These are phyloP conservation scores for Calonectria montana DNA, from an alignment of 2,329 filamentous ascomycete species.

Conservation along the genomic window DNA sequence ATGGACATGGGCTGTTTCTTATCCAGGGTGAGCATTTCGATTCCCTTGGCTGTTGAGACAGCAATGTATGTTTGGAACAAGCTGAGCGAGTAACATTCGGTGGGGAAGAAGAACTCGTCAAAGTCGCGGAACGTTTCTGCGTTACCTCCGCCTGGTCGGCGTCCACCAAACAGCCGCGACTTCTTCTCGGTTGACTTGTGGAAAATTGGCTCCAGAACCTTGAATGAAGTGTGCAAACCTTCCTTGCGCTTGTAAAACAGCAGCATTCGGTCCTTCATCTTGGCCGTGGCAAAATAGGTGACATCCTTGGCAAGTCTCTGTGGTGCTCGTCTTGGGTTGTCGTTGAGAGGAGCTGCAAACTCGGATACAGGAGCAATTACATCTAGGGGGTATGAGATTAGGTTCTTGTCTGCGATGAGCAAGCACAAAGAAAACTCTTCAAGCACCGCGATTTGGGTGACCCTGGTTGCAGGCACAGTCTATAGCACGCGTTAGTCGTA, in stretches of 20 bases:
- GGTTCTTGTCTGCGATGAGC: constrained; percentile 88
- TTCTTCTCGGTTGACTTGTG: constrained; percentile 92
- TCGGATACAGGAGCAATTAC: constrained; percentile 76
- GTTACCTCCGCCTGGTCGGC: constrained; percentile 71
- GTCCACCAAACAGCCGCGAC: constrained; percentile 72
- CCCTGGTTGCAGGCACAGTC: constrained; percentile 80
- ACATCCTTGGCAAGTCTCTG: constrained; percentile 94
- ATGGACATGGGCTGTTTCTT: constrained; percentile 97
- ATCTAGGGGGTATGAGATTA: constrained; percentile 95
- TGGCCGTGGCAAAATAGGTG: constrained; percentile 93
- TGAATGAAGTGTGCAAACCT: constrained; percentile 92
- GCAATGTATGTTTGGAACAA: constrained; percentile 95
- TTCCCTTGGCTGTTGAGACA: constrained; percentile 89
- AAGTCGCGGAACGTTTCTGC: constrained; percentile 98
- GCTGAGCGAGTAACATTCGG: constrained; percentile 94
- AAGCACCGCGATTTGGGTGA: constrained; percentile 93
- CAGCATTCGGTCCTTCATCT: constrained; percentile 95
- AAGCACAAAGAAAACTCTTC: constrained; percentile 96
- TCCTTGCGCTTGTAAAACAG: constrained; percentile 98
- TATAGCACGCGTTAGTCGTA: constrained; percentile 49
- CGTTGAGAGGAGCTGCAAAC: constrained; percentile 71
- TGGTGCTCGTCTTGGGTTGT: constrained; percentile 85
- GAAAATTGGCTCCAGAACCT: constrained; percentile 94
- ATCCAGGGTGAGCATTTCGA: constrained; percentile 96
- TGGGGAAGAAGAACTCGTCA: constrained; percentile 98